These are phyloP conservation scores for Colletotrichum paranaense DNA, from an alignment of 2,329 filamentous ascomycete species.

Conservation along the genomic window DNA sequence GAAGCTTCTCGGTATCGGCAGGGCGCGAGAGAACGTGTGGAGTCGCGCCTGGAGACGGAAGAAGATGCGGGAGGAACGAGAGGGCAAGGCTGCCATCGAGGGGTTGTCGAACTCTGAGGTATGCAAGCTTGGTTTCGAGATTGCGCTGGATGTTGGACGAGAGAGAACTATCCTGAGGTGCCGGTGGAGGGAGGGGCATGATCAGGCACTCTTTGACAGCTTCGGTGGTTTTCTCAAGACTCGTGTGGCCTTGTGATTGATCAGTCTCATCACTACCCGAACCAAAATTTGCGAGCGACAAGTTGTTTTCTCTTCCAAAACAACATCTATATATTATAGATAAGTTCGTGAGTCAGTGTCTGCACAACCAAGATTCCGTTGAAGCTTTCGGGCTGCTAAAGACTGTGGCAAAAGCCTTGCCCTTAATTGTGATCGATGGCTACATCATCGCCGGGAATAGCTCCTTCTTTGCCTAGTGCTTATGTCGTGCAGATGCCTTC, in stretches of 20 bases:
- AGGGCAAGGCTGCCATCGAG: slow-evolving; percentile 39
- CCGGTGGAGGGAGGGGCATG: slow-evolving; percentile 81
- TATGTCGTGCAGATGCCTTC: no score
- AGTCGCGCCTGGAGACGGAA: slow-evolving; percentile 77
- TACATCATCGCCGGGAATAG: no score
- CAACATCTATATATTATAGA: no score
- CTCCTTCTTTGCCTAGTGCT: no score
- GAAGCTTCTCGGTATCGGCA: slow-evolving; percentile 67
- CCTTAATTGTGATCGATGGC: no score
- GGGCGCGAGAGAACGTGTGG: slow-evolving; percentile 81
- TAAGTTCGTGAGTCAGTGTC: no score
- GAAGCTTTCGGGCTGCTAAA: no score
- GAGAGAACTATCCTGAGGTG: slow-evolving; percentile 60
- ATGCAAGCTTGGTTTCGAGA: slow-evolving; percentile 67
- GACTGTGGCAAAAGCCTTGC: no score
- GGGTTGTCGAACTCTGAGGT: slow-evolving; percentile 42
- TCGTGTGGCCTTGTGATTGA: neutral
- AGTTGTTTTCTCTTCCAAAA: no score
- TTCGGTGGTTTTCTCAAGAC: slow-evolving; percentile 82
- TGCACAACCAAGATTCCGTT: no score
- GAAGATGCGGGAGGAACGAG: slow-evolving; percentile 47
- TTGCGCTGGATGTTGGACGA: slow-evolving; percentile 57
- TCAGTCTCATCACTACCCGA: neutral
- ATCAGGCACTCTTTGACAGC: slow-evolving; percentile 83
- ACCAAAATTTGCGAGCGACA: no score